phyloP scores from a whole-genome alignment of 2,329 filamentous ascomycete species.

The Epichloe brachyelytri region DNA sequence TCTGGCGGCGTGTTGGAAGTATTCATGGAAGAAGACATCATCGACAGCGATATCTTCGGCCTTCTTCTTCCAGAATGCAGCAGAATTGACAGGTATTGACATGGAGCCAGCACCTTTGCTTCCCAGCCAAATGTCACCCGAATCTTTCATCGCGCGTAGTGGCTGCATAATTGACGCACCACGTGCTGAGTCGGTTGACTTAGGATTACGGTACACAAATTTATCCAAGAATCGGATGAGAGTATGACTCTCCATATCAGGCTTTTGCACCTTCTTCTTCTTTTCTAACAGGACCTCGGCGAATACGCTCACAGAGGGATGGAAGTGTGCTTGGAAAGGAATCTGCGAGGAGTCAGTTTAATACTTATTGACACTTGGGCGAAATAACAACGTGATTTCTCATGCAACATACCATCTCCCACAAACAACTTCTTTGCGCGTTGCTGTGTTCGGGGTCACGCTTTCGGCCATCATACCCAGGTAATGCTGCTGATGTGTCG shows the following conservation, averaged over 20 bases:
- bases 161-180: constrained; percentile 97
- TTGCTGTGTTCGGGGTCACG: constrained; percentile 84
- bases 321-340: constrained; percentile 54
- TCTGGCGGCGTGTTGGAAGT: constrained; percentile 70
- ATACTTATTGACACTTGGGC: background rate
- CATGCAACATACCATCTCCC: constrained; percentile 59
- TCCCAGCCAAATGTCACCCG: constrained; percentile 43
- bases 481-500: constrained; percentile 37
- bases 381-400: background rate
- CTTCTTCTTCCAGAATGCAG: constrained; percentile 85
- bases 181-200: constrained; percentile 52
- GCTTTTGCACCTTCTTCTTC: constrained; percentile 67
- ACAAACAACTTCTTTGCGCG: constrained; percentile 84
- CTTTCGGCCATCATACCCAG: constrained; percentile 74
- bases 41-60: constrained; percentile 77
- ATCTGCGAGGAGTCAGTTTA: constrained; percentile 13
- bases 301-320: constrained; percentile 82
- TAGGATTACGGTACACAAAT: constrained; percentile 94
- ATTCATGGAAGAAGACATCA: constrained; percentile 96
- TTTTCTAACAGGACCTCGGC: constrained; percentile 58
- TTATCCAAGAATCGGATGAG: constrained; percentile 94
- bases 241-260: constrained; percentile 79
- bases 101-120: constrained; percentile 31
- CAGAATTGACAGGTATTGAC: constrained; percentile 55
- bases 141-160: constrained; percentile 40